Base-by-base conservation (phyloP, 2,329 filamentous ascomycete species). In the Cladosporium colombiae region DNA sequence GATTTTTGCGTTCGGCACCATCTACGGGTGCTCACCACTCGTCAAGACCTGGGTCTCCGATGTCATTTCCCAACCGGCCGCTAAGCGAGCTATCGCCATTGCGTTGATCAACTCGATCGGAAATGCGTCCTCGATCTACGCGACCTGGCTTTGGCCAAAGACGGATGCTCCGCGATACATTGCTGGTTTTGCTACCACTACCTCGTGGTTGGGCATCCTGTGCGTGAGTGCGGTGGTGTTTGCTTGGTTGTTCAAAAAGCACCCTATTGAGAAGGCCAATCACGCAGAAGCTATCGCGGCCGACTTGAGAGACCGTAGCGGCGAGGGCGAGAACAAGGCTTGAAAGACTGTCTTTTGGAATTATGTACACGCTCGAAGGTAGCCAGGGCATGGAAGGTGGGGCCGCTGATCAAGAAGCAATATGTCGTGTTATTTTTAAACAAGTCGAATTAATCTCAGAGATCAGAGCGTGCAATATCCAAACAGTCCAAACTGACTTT, bases 31-130 rank as follows among this genome's bases (percentile, higher is more conserved):
- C 25, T 66, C 84, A 77, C 84, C 85, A 70, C 82, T 86, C 62
- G 83, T 85, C 68, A 84, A 85, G 75, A 85, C 83, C 0, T 86
- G 84, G 84, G 86, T 86, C 70, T 81, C 80, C 56, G 69, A 70
- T 11, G 67, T 67, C 8, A 68, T 73, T 49, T 62, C 68, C 1
- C 65, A 69, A 7, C 72, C 72, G 5, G 73, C 70, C 18, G 72
- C 71, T 16, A 74, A 72, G 55, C 68, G 73, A 62, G 71, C 72
- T n/a, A 72, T 71, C 0, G 71, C 73, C 14, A 68, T 75, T n/a
- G 74, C 70, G 8, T 35, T 73, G 40, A 69, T 74, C 53, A 74
- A 74, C 60, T 72, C 71, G 6, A 69, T 68, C 33, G 65, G 67
- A 11, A 70, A 72, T 62, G 57, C 57, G 1, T 59, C 57, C 2